phyloP scores from a whole-genome alignment of 2,329 filamentous ascomycete species.

The Conoideocrella luteorostrata region DNA sequence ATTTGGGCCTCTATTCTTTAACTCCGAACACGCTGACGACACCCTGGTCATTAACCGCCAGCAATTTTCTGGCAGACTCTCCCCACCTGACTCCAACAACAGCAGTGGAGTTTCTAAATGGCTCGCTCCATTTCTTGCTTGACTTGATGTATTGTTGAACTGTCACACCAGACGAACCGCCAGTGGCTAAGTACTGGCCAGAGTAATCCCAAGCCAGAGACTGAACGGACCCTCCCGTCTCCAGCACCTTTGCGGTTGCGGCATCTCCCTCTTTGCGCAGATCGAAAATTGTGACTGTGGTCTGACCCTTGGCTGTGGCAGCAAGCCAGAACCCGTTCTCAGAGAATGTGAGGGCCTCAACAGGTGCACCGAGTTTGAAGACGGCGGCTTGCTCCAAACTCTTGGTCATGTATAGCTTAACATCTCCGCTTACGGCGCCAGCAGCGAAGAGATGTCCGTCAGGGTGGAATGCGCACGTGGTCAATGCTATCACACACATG shows the following conservation, averaged over 20 bases:
- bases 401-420: conserved; percentile 86
- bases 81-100: conserved; percentile 76
- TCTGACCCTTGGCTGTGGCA: conserved; percentile 69
- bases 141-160: conserved; percentile 88
- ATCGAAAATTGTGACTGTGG: conserved; percentile 80
- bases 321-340: conserved; percentile 98
- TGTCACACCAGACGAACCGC: conserved; percentile 71
- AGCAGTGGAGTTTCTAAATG: conserved; percentile 67
- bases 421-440: conserved; percentile 70
- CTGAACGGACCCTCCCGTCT: conserved; percentile 72
- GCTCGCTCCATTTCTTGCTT: conserved; percentile 83
- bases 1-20: conserved; percentile 33
- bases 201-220: conserved; percentile 88
- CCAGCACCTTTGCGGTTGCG: conserved; percentile 74
- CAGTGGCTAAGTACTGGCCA: conserved; percentile 83
- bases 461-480: conserved; percentile 81
- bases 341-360: conserved; percentile 77
- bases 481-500: conserved; percentile 56
- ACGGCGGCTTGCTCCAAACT: conserved; percentile 69
- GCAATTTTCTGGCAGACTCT: conserved; percentile 62
- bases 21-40: conserved; percentile 63
- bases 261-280: conserved; percentile 84
- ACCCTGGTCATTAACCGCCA: conserved; percentile 70
- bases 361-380: conserved; percentile 62
- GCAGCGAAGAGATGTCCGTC: conserved; percentile 92